Evolutionary conservation across 108 stramenopile species (phyloP), one percentile per base, ranked within the genome.

Genomic region (Nitzschia putrida): DNA sequence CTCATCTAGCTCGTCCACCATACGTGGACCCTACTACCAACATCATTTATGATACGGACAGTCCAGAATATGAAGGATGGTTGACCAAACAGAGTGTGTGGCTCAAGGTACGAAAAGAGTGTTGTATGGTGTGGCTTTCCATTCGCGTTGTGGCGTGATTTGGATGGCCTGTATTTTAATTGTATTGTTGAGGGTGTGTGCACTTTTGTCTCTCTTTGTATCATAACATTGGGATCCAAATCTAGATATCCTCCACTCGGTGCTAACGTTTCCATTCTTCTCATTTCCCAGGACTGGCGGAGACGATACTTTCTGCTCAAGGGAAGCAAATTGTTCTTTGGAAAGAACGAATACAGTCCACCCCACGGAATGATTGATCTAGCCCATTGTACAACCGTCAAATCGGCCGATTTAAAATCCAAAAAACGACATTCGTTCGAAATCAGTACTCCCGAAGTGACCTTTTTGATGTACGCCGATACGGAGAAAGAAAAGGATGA

Each of bases 401-500:
- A 99, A 77, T 94, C 92, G 24, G 99, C 99, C 29, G 97, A 98
- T 77, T 79, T 95, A 40, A 98, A 98, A 74, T 87, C 94, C 22
- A 85, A 89, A 34, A 98, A 96, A 75, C 92, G 93, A 39, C 88
- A 99, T 72, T 91, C 96, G 52, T 93, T 99, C 57, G 99, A 98
- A 78, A 97, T 99, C 41, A 93, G 93, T 58, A 99, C 99, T 22
- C 93, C 90, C 10, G 96, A 98, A 71, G 86, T 82, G 12, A 97
- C 94, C 11, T 99, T 87, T 83, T 76, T 97, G 49, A 78, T 98
- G 64, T 99, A 93, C 79, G 99, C 99, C 58, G 97, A 98, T 73
- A 96, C 96, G 16, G 98, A 99, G 80, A 96, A 97, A 74, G 97
- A 97, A 72, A 99, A 99, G 80, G 99, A 99, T 68, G 98, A 98